Base-by-base conservation (phyloP, 202 grass and related monocot species). In the Elaeis oleifera region DNA sequence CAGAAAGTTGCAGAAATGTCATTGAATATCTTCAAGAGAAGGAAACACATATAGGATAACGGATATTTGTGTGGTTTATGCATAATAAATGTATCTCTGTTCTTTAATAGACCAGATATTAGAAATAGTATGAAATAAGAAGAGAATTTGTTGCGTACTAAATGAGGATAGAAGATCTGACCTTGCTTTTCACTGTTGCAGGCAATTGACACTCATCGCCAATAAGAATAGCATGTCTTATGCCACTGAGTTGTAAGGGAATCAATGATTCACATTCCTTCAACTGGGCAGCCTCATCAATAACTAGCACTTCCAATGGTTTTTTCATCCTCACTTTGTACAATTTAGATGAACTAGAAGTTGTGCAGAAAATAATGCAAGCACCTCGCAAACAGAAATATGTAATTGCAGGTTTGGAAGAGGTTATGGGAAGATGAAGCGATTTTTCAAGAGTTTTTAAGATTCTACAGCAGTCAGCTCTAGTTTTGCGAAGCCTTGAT, bases 191-290 rank as follows among this genome's bases (percentile, higher is more conserved):
- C 5, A 90, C 86, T 1, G 78, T 78, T 16, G 83, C 86, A 19
- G 90, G 83, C 18, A 95, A 32, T 16, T 95, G 86, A 25, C 78
- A 77, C 65, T 87, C 83, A 4, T 95, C 86, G 0, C 90, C 90
- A 63, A 90, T 77, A 64, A 95, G 80, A 57, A 90, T 75, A 24
- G 62, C 86, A 54, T 90, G 83, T 26, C 77, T 79, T 61, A 90
- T 52, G 4, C 71, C 69, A 0, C 49, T 22, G 5, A 87, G 16
- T 48, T 82, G 80, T 65, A 95, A 49, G 0, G 86, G 90, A 0
- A 95, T 71, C 16, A 90, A 64, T 19, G 83, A 87, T 50, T 95
- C 90, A 3, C 90, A 95, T 11, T 95, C 90, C 60, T 87, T 90
- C 15, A 90, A 20, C 56, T 95, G 83, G 0, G 74, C 90, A 8